These are phyloP conservation scores for Fraxinus nigra DNA, from an alignment of 305 asterid genomes.

Conservation along the genomic window DNA sequence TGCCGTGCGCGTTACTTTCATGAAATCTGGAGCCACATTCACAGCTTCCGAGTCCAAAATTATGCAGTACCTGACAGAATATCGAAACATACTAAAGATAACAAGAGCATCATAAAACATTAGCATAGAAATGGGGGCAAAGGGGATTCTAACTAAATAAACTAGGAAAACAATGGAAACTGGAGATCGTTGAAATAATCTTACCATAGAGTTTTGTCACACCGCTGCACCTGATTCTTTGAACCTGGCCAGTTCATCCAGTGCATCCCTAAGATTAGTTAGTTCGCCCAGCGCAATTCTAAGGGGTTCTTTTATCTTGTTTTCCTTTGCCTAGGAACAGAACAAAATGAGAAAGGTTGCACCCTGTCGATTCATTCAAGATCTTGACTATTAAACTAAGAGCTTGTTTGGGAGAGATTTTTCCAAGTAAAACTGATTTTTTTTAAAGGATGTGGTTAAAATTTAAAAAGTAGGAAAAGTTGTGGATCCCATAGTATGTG, in stretches of 20 bases:
- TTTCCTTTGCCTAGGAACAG: conserved; percentile 48
- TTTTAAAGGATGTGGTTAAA: background rate
- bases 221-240: conserved; percentile 29
- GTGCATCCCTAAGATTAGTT: conserved; percentile 50
- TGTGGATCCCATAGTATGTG: background rate
- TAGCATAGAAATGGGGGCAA: background rate
- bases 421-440: background rate
- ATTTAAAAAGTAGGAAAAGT: background rate
- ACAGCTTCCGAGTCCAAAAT: background rate
- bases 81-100: background rate
- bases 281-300: conserved; percentile 56
- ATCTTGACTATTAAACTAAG: conserved; percentile 2
- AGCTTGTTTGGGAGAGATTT: background rate
- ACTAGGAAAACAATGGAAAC: background rate
- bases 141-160: background rate
- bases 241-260: conserved; percentile 56
- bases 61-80: background rate
- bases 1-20: background rate
- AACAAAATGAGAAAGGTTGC: background rate
- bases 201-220: conserved; percentile 31
- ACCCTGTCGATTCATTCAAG: background rate
- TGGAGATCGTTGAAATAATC: conserved; percentile 4
- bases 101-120: background rate
- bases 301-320: conserved; percentile 55
- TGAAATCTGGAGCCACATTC: conserved; percentile 7